phyloP scores from a whole-genome alignment of 495 filamentous ascomycete genomes.

The Aspergillus ellipticus region DNA sequence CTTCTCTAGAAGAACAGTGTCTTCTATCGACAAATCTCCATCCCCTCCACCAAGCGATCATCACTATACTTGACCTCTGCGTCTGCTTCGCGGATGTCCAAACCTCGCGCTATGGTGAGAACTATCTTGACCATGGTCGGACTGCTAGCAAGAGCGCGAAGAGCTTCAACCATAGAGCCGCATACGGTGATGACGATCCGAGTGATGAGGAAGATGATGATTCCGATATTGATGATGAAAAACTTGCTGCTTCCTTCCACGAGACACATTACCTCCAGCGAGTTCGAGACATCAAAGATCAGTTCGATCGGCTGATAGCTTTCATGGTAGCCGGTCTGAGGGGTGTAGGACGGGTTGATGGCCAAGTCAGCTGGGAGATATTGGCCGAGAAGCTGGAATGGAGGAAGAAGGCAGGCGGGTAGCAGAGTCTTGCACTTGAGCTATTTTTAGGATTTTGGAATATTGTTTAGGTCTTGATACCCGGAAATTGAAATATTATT shows the following conservation, averaged over 20 bases:
- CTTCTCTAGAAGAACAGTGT: constrained; percentile 58
- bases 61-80: constrained; percentile 59
- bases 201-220: constrained; percentile 17
- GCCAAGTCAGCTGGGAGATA: constrained; percentile 47
- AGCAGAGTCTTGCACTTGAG: neutral
- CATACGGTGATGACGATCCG: constrained; percentile 10
- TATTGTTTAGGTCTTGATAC: neutral
- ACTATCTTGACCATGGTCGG: constrained; percentile 16
- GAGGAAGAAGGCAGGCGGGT: constrained; percentile 21
- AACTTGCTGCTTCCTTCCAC: constrained; percentile 15
- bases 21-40: constrained; percentile 61
- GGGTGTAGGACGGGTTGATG: constrained; percentile 44
- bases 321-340: constrained; percentile 47
- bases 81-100: constrained; percentile 49
- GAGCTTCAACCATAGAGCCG: neutral
- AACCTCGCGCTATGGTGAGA: constrained; percentile 22
- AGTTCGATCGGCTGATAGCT: constrained; percentile 38
- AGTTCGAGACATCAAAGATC: constrained; percentile 33
- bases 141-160: constrained; percentile 9
- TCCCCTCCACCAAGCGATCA: constrained; percentile 61
- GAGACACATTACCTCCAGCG: constrained; percentile 27
- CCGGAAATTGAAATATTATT: neutral
- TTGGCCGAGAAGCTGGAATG: constrained; percentile 46
- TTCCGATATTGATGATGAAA: constrained; percentile 20
- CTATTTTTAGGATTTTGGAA: neutral